phyloP scores from a whole-genome alignment of 805 yeast genomes.

The Metschnikowia lachancei region DNA sequence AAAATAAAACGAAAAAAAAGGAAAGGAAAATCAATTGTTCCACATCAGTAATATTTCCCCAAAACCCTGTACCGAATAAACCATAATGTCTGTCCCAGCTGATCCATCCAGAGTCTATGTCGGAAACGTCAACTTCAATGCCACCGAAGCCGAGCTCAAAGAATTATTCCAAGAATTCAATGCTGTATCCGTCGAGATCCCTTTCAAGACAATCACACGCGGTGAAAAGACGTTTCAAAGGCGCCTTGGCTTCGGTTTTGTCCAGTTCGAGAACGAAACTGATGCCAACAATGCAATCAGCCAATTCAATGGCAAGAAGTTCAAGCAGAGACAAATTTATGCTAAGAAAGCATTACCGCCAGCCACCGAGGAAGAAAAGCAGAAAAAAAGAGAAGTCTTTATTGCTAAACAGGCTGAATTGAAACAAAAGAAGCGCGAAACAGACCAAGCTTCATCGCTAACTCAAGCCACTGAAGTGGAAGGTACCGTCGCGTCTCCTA shows the following conservation, averaged over 20 bases:
- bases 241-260: slow-evolving; percentile 60
- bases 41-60: too few relatives aligned
- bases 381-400: slow-evolving; percentile 35
- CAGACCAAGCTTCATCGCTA: slow-evolving; percentile 2
- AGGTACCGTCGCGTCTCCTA: not conserved
- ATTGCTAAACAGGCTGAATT: slow-evolving; percentile 24
- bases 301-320: slow-evolving; percentile 39
- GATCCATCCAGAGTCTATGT: slow-evolving; percentile 37
- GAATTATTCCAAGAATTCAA: slow-evolving; percentile 48
- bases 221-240: slow-evolving; percentile 38
- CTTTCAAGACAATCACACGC: slow-evolving; percentile 40
- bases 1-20: not conserved
- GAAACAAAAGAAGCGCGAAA: slow-evolving; percentile 20
- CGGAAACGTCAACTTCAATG: slow-evolving; percentile 43
- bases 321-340: slow-evolving; percentile 48
- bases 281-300: slow-evolving; percentile 47
- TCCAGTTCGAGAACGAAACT: slow-evolving; percentile 46
- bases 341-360: slow-evolving; percentile 55
- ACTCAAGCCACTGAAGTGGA: not conserved
- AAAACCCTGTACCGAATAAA: not conserved
- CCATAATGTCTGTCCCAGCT: slow-evolving; percentile 5
- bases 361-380: slow-evolving; percentile 45
- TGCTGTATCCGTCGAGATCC: slow-evolving; percentile 50
- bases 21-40: not conserved
- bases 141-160: slow-evolving; percentile 44